Evolutionary conservation across 1,284 basidiomycete species (phyloP), one percentile per base, ranked within the genome.

Genomic region (Taiwanofungus camphoratus): DNA sequence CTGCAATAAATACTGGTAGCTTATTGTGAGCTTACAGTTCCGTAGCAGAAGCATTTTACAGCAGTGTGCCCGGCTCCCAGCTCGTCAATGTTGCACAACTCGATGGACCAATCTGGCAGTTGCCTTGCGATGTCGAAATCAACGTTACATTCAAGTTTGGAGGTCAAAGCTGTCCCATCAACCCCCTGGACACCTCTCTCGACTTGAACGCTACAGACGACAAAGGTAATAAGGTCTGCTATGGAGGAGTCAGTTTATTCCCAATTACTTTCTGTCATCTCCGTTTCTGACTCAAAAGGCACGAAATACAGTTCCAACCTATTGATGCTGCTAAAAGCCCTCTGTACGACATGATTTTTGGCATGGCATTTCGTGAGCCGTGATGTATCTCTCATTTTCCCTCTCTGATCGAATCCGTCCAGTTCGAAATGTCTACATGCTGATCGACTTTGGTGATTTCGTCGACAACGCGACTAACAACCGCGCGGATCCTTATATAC

Each of bases 101-200:
- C 13, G 44, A 45, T 7, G 77, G 76, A 8, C 49, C 63, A 0
- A 61, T 68, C n/a, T 82, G 77, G 74, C 60, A 66, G 21, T 46
- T 81, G 1, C 76, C 77, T 2, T 82, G 79, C 53, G 57, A 65
- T 35, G 64, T 71, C 47, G 71, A 78, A 55, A 68, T 82, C 16
- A 80, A 78, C 42, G 59, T 79, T 24, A 74, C 79, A 1, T 76
- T 82, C 62, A 66, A 68, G 41, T 76, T 82, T 35, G 67, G 56
- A 11, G 76, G 77, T 5, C 56, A 65, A 6, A 49, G 57, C 9
- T 77, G 68, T 50, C 79, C 74, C 12, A 67, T 83, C 5, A 77
- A 82, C 52, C 79, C 79, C 4, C 58, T 83, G 16, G 81, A 83
- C 52, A 48, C 49, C 49, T 61, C 48, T 26, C 31, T 55, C 8